Percentiles rank a stretch among this genome's conserved stretches.
These are phyloP conservation scores for Pseudocercospora fijiensis DNA, from an alignment of 2,329 filamentous ascomycete genomes.

Conservation along the genomic window DNA sequence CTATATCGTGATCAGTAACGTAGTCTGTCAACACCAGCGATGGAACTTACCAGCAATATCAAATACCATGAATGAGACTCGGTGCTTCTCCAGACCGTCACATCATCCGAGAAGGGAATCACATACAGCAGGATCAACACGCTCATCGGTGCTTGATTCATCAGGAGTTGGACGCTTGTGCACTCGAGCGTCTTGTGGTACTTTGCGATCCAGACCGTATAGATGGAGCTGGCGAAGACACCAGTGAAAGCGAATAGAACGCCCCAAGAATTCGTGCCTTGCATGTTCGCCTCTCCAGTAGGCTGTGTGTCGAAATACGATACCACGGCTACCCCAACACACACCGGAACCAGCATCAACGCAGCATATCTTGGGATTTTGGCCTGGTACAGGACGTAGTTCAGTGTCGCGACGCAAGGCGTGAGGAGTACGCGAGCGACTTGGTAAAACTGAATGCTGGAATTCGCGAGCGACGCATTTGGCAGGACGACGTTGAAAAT, in stretches of 20 bases:
- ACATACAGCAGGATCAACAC: conserved; percentile 63
- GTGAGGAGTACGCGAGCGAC: conserved; percentile 67
- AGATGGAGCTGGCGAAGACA: conserved; percentile 64
- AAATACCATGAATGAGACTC: conserved; percentile 42
- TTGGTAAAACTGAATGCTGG: conserved; percentile 69
- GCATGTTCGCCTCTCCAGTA: conserved; percentile 44
- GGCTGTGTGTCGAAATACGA: conserved; percentile 65
- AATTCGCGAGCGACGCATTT: conserved; percentile 67
- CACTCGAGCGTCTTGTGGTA: conserved; percentile 66
- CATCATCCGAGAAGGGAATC: conserved; percentile 64
- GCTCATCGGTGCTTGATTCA: conserved; percentile 66
- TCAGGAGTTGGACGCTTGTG: conserved; percentile 67
- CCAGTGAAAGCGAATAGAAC: conserved; percentile 64
- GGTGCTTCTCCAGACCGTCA: conserved; percentile 58
- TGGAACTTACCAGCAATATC: conserved; percentile 56
- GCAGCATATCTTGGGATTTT: conserved; percentile 57
- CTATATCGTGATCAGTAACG: conserved; percentile 40
- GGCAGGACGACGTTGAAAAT: conserved; percentile 67
- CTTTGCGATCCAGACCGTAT: conserved; percentile 67
- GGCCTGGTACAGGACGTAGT: conserved; percentile 60
- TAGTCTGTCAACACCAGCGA: neutral
- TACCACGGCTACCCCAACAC: conserved; percentile 63
- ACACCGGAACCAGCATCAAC: conserved; percentile 59
- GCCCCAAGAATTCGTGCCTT: conserved; percentile 59
- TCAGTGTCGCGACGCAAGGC: conserved; percentile 64